These are phyloP conservation scores for Sonneratia caseolaris DNA, from an alignment of 345 rosid genomes.

Conservation along the genomic window DNA sequence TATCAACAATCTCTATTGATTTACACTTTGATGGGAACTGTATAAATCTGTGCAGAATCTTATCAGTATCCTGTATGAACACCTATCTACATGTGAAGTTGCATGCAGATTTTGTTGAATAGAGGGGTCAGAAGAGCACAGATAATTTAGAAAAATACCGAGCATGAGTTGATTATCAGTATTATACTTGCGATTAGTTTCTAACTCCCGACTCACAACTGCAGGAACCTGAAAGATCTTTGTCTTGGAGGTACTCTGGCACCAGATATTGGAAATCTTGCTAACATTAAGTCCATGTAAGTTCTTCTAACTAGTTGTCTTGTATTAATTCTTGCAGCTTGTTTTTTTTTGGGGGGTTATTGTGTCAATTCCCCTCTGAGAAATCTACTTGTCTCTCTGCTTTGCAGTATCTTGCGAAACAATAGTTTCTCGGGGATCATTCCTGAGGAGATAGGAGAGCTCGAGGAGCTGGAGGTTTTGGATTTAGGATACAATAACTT, in stretches of 20 bases:
- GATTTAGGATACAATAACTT: slow-evolving; percentile 63
- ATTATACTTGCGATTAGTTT: not conserved
- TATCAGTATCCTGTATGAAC: not conserved
- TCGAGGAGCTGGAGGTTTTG: slow-evolving; percentile 51
- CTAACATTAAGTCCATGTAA: slow-evolving; percentile 57
- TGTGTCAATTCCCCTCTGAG: not conserved
- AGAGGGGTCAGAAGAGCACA: not conserved
- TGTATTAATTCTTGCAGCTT: not conserved
- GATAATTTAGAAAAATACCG: not conserved
- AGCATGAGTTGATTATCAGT: not conserved
- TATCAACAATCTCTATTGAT: not conserved
- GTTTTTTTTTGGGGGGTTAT: not conserved
- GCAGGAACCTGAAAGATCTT: slow-evolving; percentile 55
- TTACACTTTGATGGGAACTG: not conserved
- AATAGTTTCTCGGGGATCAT: slow-evolving; percentile 46
- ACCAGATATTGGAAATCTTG: slow-evolving; percentile 40
- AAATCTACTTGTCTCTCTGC: not conserved
- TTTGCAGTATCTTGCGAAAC: slow-evolving; percentile 48
- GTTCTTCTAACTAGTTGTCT: slow-evolving; percentile 8
- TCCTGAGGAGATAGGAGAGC: slow-evolving; percentile 42
- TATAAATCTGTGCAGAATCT: no score
- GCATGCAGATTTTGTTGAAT: not conserved
- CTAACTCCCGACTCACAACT: slow-evolving; percentile 2
- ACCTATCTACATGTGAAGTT: not conserved
- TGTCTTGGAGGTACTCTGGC: slow-evolving; percentile 54